phyloP scores from a whole-genome alignment of 352 stramenopile species.

The Blastocystis sp. region DNA sequence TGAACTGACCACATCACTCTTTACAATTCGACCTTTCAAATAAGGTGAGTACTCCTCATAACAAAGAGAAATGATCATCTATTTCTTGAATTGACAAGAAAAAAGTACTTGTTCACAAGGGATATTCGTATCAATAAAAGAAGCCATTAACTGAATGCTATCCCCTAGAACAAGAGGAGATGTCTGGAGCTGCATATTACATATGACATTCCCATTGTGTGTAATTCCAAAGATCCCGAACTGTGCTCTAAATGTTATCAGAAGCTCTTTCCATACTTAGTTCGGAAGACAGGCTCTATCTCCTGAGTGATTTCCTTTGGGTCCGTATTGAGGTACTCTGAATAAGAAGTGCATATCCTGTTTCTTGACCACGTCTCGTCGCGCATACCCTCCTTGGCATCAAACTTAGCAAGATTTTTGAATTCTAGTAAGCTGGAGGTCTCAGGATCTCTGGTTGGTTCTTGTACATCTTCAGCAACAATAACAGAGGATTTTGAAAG shows the following conservation, averaged over 20 bases:
- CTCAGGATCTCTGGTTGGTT: neutral
- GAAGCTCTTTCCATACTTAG: no score
- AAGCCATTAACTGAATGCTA: neutral
- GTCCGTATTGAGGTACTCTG: neutral
- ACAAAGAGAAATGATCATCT: slow-evolving; percentile 53
- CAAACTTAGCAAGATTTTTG: neutral
- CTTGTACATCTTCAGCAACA: neutral
- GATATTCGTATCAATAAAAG: slow-evolving; percentile 13
- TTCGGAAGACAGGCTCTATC: neutral
- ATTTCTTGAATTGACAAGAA: neutral
- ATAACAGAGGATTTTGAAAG: neutral
- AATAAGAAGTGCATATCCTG: slow-evolving; percentile 6
- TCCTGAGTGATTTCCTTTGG: neutral
- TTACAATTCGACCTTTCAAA: slow-evolving; percentile 11
- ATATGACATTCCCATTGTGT: slow-evolving; percentile 17
- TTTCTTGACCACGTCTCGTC: neutral
- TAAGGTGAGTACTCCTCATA: slow-evolving; percentile 54
- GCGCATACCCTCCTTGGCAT: neutral
- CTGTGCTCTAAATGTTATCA: neutral
- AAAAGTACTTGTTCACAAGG: slow-evolving; percentile 10
- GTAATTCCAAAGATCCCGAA: slow-evolving; percentile 49
- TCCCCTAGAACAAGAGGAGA: slow-evolving; percentile 1
- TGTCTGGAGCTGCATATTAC: slow-evolving; percentile 20
- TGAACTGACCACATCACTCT: slow-evolving; percentile 3
- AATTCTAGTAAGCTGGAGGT: neutral